These are phyloP conservation scores for Penicillium freii DNA, from an alignment of 2,329 filamentous ascomycete species.

Conservation along the genomic window DNA sequence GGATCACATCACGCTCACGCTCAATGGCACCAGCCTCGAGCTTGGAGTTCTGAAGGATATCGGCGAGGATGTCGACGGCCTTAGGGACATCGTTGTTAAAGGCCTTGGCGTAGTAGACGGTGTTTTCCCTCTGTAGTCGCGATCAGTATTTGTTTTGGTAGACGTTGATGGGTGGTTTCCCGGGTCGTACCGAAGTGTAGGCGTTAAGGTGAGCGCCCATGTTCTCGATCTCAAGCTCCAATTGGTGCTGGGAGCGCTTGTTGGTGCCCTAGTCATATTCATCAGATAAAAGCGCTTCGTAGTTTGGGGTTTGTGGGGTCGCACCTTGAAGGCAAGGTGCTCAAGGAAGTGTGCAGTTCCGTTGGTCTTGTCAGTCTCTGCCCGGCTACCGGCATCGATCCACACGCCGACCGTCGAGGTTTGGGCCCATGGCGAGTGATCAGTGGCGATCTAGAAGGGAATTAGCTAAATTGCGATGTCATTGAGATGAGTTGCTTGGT, in stretches of 20 bases:
- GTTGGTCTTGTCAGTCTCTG: constrained; percentile 98
- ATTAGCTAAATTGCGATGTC: constrained; percentile 31
- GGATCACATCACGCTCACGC: constrained; percentile 96
- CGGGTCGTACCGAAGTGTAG: constrained; percentile 84
- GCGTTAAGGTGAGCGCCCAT: constrained; percentile 99
- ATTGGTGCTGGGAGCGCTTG: constrained; percentile 91
- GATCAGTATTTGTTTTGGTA: constrained; percentile 28
- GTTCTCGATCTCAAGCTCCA: constrained; percentile 99
- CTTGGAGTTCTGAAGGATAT: constrained; percentile 99
- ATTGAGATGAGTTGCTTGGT: constrained; percentile 17
- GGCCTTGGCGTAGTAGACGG: constrained; percentile 98
- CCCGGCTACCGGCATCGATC: constrained; percentile 98
- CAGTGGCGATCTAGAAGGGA: constrained; percentile 77
- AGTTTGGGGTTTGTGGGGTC: constrained; percentile 1
- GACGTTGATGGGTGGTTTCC: constrained; percentile 16
- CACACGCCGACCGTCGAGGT: constrained; percentile 97
- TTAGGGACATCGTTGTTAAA: constrained; percentile 97
- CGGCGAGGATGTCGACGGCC: constrained; percentile 96
- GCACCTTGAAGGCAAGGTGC: constrained; percentile 99
- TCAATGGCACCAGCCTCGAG: constrained; percentile 90
- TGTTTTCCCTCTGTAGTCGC: constrained; percentile 82
- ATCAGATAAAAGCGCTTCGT: constrained; percentile 13
- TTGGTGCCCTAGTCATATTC: constrained; percentile 66
- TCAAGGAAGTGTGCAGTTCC: constrained; percentile 99
- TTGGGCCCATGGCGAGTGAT: constrained; percentile 97